Evolutionary conservation across 2,329 filamentous ascomycete genomes (phyloP).

Genomic region (Fusarium phyllophilum): DNA sequence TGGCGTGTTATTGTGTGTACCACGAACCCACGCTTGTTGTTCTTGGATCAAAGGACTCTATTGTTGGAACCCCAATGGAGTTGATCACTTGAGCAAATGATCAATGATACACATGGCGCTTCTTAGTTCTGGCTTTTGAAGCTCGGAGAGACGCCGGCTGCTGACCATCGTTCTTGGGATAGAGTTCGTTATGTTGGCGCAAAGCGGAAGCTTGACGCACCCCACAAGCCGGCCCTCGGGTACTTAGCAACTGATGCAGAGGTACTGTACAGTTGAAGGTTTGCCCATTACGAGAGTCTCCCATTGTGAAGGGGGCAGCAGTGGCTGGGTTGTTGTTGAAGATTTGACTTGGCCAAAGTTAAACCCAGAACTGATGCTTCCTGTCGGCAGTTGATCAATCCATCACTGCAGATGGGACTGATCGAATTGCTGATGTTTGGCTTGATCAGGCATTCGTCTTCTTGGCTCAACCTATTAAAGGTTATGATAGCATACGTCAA

Average conservation of each 20-base stretch:
- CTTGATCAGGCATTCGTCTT: background rate
- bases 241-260: slow-evolving; percentile 33
- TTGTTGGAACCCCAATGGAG: background rate
- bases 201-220: slow-evolving; percentile 23
- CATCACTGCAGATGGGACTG: background rate
- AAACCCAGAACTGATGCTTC: background rate
- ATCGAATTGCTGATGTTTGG: background rate
- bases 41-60: background rate
- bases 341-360: slow-evolving; percentile 12
- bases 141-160: background rate
- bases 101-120: background rate
- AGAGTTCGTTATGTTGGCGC: slow-evolving; percentile 33
- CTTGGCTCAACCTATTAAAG: background rate
- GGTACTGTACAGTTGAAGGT: background rate
- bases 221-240: slow-evolving; percentile 30
- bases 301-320: background rate
- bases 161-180: slow-evolving; percentile 20
- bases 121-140: slow-evolving; percentile 3
- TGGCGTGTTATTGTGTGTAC: background rate
- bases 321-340: slow-evolving; percentile 10
- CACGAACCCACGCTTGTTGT: background rate
- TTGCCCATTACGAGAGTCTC: background rate
- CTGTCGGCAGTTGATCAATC: slow-evolving; percentile 19
- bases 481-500: background rate
- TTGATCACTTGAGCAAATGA: slow-evolving; percentile 3